Evolutionary conservation across 164 flowering plant genomes (phyloP), one percentile per base, ranked within the genome.

Genomic region (Magnolia kwangsiensis): DNA sequence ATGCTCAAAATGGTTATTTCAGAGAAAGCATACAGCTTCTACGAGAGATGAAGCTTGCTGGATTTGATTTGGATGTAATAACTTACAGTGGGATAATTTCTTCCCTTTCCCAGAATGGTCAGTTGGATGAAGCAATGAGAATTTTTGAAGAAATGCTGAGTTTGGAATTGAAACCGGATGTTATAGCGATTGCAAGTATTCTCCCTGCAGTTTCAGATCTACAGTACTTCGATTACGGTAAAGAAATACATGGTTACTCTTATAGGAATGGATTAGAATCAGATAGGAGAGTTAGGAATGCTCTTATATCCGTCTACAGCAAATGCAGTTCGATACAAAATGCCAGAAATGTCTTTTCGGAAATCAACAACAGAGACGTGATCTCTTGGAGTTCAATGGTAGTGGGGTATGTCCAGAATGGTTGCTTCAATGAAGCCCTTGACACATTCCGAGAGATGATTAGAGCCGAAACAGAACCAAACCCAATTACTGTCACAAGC

Each of bases 381-480:
- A 78, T 83, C 72, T 83, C 85, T 61, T 83, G 85, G 85, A 80
- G 83, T 77, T 80, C 85, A 1, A 83, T 83, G 81, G 31, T 78
- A 50, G 83, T 76, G 45, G 85, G 85, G n/a, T 76, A 76, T 70
- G 71, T 51, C 29, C 79, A 80, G 64, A 83, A 80, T 74, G 78
- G 71, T 61, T 67, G 67, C 74, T 74, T 78, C 11, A 59, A 27
- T 13, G 81, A 83, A 73, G 79, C 85, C 50, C 72, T 76, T 11
- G 63, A 59, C 27, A 73, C 68, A 64, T 83, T 83, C 24, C 59
- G 78, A 74, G 51, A 78, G 72, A 83, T 83, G 85, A 69, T 75
- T 58, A 71, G 8, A n/a, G 63, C 67, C 65, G 50, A 74, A 71
- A 78, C 27, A 11, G 74, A 66, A 37, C 85, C 80, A 4, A 83